phyloP scores from a whole-genome alignment of 192 early-diverging fungal species.

The Fimicolochytrium jonesii region DNA sequence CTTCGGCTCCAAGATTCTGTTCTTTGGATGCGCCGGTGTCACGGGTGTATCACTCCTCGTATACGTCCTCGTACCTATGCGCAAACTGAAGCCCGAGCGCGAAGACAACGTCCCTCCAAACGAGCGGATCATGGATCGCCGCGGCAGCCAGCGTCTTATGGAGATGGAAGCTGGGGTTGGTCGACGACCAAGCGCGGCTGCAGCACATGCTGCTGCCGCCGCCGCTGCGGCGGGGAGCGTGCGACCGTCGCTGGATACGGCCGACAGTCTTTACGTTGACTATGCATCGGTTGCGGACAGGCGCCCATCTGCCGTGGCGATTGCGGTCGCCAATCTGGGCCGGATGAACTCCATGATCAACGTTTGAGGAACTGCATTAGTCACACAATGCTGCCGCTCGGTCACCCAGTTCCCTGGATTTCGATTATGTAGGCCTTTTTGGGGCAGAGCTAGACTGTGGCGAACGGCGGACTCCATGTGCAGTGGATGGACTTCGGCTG shows the following conservation, averaged over 20 bases:
- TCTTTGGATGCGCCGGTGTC: constrained; percentile 10
- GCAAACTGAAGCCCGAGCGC: background rate
- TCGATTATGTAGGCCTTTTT: too few relatives aligned
- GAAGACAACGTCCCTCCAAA: constrained; percentile 4
- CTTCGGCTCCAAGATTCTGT: constrained; percentile 16
- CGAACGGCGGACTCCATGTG: too few relatives aligned
- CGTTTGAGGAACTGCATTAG: background rate
- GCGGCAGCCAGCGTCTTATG: constrained; percentile 9
- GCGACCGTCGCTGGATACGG: background rate
- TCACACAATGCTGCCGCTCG: too few relatives aligned
- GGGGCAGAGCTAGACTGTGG: too few relatives aligned
- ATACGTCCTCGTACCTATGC: constrained; percentile 11
- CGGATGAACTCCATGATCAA: constrained; percentile 15
- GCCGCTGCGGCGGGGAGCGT: background rate
- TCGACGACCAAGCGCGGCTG: too few relatives aligned
- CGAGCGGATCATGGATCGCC: constrained; percentile 3
- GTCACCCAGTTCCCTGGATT: too few relatives aligned
- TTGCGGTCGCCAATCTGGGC: constrained; percentile 4
- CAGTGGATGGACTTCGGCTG: too few relatives aligned
- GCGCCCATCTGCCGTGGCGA: constrained; percentile 9
- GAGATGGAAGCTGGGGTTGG: background rate
- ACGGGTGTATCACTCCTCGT: constrained; percentile 7
- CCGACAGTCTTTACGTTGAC: too few relatives aligned
- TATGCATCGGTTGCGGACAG: background rate
- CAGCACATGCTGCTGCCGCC: background rate